phyloP scores from a whole-genome alignment of 768 basidiomycete species.

The Chiua virens region DNA sequence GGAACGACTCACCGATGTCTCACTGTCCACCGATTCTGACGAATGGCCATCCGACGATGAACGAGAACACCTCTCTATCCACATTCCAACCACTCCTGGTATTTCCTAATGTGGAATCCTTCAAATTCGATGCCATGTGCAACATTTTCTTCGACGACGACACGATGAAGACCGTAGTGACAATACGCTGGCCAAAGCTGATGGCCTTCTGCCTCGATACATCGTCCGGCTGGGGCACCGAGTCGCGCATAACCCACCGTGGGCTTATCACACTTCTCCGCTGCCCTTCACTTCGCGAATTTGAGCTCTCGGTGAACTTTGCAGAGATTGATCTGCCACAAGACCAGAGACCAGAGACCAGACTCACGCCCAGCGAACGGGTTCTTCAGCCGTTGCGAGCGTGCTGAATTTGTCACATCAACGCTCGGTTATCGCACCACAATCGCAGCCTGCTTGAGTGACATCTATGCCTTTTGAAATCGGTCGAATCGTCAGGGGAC shows the following conservation, averaged over 20 bases:
- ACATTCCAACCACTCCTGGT: conserved; percentile 20
- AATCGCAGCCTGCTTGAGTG: conserved; percentile 27
- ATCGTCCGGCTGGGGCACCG: conserved; percentile 17
- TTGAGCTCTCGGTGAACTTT: conserved; percentile 26
- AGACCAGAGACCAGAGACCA: background rate
- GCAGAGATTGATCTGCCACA: conserved; percentile 12
- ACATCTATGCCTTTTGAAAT: conserved; percentile 16
- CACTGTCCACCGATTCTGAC: conserved; percentile 2
- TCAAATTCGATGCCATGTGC: no score
- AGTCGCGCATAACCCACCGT: conserved; percentile 16
- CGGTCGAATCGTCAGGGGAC: no score
- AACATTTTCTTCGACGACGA: conserved; percentile 21
- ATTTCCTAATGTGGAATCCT: conserved; percentile 9
- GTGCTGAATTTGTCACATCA: conserved; percentile 25
- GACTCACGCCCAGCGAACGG: conserved; percentile 12
- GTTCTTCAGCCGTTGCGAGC: conserved; percentile 5
- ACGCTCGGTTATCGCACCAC: conserved; percentile 14
- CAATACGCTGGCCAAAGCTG: conserved; percentile 22
- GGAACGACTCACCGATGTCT: conserved; percentile 4
- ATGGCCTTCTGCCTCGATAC: conserved; percentile 15
- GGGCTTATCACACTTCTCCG: conserved; percentile 24
- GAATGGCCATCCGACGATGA: background rate
- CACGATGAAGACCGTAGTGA: conserved; percentile 13
- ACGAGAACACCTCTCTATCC: conserved; percentile 8
- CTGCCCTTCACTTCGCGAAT: conserved; percentile 5